Base-by-base conservation (phyloP, 176 grass and related monocot species). In the Hyparrhenia diplandra region DNA sequence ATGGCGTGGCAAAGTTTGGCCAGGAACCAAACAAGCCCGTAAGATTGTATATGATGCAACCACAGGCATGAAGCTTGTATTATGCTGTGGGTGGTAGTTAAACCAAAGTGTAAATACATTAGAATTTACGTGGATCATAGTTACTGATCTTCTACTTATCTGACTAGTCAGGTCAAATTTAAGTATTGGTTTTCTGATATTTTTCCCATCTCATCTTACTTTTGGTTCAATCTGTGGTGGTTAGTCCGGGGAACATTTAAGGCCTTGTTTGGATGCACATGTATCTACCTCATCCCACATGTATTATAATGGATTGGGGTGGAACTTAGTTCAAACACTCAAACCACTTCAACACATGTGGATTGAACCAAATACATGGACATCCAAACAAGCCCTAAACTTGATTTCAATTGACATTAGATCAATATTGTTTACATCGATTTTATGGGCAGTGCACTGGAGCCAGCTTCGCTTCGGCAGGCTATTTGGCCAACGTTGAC, bases 401-500 rank as follows among this genome's bases (percentile, higher is more conserved):
- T 81, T 46, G 18, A 67, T 36, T 67, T 66, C 45, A 52, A 51
- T 34, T 11, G 13, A 52, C n/a, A 59, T 63, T 66, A 59, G 52
- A 68, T 71, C 10, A 73, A 77, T 72, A 30, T 64, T 75, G 65
- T 61, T 54, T 37, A 78, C 31, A 67, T 74, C 74, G 71, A 45
- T 78, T 80, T 71, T 88, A 16, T 85, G 86, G 31, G 55, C 87
- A 98, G 95, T 75, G 87, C 79, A 67, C 77, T 98, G 79, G 92
- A 93, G 74, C 90, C 95, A 0, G 43, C 88, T 74, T 91, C 90
- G 5, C 88, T 98, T 75, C 86, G 79, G 7, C 89, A 88, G 61
- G 95, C 92, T 64, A 83, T 98, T 85, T 95, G 94, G 83, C 95
- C 95, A 64, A 71, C 90, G 8, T 69, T 98, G 70, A 87, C 81